A percentile compares a stretch with the other conserved stretches of the same genome.
phyloP scores from a whole-genome alignment of 176 grass and related monocot species.

The Thalia dealbata region DNA sequence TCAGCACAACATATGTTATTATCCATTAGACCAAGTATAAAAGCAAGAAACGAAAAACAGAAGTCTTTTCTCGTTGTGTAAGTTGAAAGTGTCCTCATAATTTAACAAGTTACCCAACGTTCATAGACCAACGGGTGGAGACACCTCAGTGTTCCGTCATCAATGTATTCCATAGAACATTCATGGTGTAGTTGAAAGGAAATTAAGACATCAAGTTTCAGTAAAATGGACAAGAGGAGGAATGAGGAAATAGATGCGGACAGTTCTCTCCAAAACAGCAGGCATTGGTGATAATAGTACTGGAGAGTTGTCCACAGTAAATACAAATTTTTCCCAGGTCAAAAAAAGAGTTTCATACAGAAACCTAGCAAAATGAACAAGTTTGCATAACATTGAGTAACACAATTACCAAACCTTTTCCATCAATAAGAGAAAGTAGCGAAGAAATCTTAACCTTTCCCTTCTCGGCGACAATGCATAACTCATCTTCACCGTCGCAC shows the following conservation, averaged over 20 bases:
- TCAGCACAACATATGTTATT: too few species aligned
- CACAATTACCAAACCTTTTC: background rate
- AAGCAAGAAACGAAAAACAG: too few species aligned
- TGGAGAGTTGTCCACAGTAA: background rate
- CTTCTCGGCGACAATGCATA: background rate
- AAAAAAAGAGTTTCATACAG: background rate
- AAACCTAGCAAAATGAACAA: background rate
- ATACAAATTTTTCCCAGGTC: background rate
- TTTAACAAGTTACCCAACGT: background rate
- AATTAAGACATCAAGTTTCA: background rate
- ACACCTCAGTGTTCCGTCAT: background rate
- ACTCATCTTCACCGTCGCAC: background rate
- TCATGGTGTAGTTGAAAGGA: background rate
- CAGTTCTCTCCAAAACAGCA: background rate
- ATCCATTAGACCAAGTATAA: too few species aligned
- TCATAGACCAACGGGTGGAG: background rate
- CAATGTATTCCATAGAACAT: background rate
- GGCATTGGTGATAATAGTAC: background rate
- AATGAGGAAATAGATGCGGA: background rate
- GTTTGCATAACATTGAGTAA: background rate
- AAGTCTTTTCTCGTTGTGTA: background rate
- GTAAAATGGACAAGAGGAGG: background rate
- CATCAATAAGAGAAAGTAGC: background rate
- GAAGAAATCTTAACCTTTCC: background rate
- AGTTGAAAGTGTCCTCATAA: background rate